Percentiles rank a stretch among this genome's conserved stretches.
These are phyloP conservation scores for Aeschynomene evenia DNA, from an alignment of 306 rosid genomes.

Conservation along the genomic window DNA sequence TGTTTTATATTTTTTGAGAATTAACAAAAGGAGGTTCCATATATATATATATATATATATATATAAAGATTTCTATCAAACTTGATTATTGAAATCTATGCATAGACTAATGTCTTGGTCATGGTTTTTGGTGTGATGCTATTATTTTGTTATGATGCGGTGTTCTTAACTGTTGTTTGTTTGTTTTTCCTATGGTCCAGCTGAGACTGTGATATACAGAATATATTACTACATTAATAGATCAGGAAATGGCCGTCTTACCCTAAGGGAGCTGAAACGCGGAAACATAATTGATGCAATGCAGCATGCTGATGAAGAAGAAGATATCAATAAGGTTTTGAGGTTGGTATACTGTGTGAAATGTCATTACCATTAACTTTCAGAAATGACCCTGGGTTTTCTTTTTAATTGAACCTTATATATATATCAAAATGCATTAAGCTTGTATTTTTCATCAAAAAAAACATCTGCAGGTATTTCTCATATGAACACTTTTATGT, in stretches of 20 bases:
- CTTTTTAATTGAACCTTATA: constrained; percentile 11
- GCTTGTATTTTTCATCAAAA: not conserved
- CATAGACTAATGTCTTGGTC: constrained; percentile 1
- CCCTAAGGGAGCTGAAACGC: constrained; percentile 93
- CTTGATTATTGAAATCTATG: not conserved
- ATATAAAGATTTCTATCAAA: constrained; percentile 1
- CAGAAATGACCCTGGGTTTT: constrained; percentile 1
- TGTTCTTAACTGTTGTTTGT: constrained; percentile 34
- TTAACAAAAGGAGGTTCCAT: not conserved
- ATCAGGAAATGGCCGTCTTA: constrained; percentile 83
- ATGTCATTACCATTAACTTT: constrained; percentile 18
- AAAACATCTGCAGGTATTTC: constrained; percentile 65
- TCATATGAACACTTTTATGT: constrained; percentile 98
- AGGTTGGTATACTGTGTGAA: constrained; percentile 52
- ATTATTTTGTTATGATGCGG: constrained; percentile 16
- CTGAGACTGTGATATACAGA: constrained; percentile 98
- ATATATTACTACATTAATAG: constrained; percentile 96
- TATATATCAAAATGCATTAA: constrained; percentile 10
- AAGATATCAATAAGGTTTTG: constrained; percentile 97
- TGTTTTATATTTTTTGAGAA: not conserved
- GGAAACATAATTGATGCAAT: constrained; percentile 95
- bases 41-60: too few species aligned
- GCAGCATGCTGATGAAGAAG: constrained; percentile 99
- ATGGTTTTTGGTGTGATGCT: constrained; percentile 14
- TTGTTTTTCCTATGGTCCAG: constrained; percentile 78